Conservation (phyloP, 1,284 basidiomycete genomes). For the Tilletiopsis washingtonensis region DNA sequence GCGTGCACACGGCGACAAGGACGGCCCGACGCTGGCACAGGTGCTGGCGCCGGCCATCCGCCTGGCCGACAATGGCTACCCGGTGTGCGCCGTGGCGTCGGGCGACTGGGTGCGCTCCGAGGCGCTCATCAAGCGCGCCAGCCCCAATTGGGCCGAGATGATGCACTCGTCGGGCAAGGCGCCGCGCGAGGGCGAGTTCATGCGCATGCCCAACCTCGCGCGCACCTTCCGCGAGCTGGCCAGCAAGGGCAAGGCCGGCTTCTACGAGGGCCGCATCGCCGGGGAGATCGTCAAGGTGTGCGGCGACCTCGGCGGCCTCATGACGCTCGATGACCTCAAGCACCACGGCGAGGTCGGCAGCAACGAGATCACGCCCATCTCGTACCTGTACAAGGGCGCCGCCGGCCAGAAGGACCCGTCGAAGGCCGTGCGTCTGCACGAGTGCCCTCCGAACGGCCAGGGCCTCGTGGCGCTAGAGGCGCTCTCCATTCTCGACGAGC, state of each 20-base stretch:
- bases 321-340: constrained; percentile 80
- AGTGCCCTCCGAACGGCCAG: constrained; percentile 93
- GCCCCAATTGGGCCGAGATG: constrained; percentile 74
- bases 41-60: constrained; percentile 63
- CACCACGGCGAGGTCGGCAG: constrained; percentile 57
- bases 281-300: constrained; percentile 71
- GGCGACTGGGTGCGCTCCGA: constrained; percentile 65
- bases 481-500: constrained; percentile 78
- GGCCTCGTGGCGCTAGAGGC: constrained; percentile 88
- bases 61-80: constrained; percentile 43
- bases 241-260: constrained; percentile 75
- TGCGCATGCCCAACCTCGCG: constrained; percentile 62
- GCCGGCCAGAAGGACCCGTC: not conserved
- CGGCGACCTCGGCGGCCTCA: constrained; percentile 72
- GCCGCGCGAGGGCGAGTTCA: constrained; percentile 52
- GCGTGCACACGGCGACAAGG: no score
- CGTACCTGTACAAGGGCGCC: constrained; percentile 64
- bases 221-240: constrained; percentile 73
- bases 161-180: constrained; percentile 58
- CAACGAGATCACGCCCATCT: constrained; percentile 76
- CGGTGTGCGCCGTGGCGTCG: constrained; percentile 30
- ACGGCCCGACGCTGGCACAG: constrained; percentile 68
- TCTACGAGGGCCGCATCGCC: constrained; percentile 82
- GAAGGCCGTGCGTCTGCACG: constrained; percentile 50
- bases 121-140: constrained; percentile 67